Base-by-base conservation (phyloP, 1,284 basidiomycete species). In the Sphaerobolus stellatus region DNA sequence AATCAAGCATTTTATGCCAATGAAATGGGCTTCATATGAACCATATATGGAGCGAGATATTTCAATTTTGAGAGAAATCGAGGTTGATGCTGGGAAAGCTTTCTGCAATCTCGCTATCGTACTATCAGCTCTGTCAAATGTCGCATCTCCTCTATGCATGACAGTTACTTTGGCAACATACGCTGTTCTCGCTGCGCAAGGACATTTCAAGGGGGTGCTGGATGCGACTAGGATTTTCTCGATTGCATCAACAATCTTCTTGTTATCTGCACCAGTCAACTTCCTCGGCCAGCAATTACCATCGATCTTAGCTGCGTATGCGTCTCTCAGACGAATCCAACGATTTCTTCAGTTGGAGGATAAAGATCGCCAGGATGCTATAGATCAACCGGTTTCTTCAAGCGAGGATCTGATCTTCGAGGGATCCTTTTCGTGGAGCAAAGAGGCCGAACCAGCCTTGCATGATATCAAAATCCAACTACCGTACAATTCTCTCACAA, bases 251-350 rank as follows among this genome's bases (percentile, higher is more conserved):
- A 36, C 33, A 11, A 18, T 36, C 13, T 11, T 11, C 29, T 40
- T 64, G 1, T 25, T 62, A 9, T 48, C 55, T 0, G 47, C 57
- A 6, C 61, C 62, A 1, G 51, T 61, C 13, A 62, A 50, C 20
- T 43, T 55, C 2, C 55, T 64, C 34, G 65, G 64, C 3, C 63
- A 59, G 34, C 52, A 50, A 24, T 53, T 65, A 34, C 66, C 66
- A 5, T 55, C 56, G 7, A 29, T 67, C 4, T 54, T 62, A 4
- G 66, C 66, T 18, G 59, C 62, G 4, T 61, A 54, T 40, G 58
- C 63, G 29, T 64, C 62, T 11, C 43, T 67, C 46, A 52, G 58
- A 48, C 59, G 66, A 2, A 63, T 67, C 36, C 56, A 60, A 24
- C 48, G 48, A 24, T 67, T 64, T 53, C 52, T 67, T 11, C 33